A percentile compares a stretch with the other conserved stretches of the same genome.
Conservation (phyloP, 2,329 filamentous ascomycete genomes). For the Aspergillus sp. region DNA sequence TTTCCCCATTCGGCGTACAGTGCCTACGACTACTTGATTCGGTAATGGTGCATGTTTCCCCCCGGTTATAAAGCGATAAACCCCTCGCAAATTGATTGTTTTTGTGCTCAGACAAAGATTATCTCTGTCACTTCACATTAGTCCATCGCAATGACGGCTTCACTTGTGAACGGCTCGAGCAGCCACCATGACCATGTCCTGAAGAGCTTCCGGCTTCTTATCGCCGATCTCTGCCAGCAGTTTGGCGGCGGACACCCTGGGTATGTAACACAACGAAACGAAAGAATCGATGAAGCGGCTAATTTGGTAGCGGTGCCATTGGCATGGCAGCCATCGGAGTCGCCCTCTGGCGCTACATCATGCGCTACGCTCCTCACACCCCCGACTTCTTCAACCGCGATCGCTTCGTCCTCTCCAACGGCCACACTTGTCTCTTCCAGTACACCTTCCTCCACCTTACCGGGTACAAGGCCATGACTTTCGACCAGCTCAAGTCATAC, state of each 20-base stretch:
- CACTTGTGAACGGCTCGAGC: constrained; percentile 17
- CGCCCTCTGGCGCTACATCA: constrained; percentile 49
- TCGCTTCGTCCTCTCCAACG: constrained; percentile 52
- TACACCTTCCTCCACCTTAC: constrained; percentile 39
- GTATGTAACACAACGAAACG: constrained; percentile 39
- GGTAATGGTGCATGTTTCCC: constrained; percentile 14
- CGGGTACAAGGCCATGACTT: constrained; percentile 38
- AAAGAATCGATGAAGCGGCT: background rate
- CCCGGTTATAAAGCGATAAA: constrained; percentile 4
- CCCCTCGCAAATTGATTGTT: background rate
- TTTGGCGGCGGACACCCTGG: constrained; percentile 72
- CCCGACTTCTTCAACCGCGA: constrained; percentile 50
- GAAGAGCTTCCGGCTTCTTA: constrained; percentile 64
- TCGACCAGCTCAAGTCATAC: constrained; percentile 42
- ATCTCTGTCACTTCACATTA: background rate
- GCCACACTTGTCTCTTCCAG: constrained; percentile 39
- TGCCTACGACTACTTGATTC: constrained; percentile 24
- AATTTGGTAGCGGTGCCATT: constrained; percentile 46
- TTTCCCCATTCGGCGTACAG: constrained; percentile 16
- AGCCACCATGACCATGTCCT: constrained; percentile 56
- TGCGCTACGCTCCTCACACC: constrained; percentile 46
- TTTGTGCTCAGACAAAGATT: background rate
- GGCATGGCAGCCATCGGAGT: constrained; percentile 53
- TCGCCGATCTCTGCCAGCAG: constrained; percentile 71
- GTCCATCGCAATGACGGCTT: constrained; percentile 27